Evolutionary conservation across 208 protist species (phyloP).

Genomic region (Entamoeba histolytica): DNA sequence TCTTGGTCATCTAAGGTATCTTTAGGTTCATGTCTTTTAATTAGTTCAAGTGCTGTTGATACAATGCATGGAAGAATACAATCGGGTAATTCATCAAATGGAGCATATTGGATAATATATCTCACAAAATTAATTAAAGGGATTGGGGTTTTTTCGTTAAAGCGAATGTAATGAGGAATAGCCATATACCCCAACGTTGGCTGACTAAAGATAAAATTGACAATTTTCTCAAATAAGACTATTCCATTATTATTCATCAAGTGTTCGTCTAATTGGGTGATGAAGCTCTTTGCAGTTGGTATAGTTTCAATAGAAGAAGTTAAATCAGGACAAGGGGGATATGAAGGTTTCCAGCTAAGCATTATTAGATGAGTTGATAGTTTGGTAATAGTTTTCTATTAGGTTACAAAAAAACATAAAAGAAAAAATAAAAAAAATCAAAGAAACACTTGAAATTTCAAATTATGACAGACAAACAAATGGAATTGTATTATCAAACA

Average conservation of each 20-base stretch:
- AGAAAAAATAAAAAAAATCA: too few relatives aligned
- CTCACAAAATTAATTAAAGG: background rate
- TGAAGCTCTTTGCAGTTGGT: background rate
- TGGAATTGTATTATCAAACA: too few relatives aligned
- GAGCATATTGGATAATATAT: background rate
- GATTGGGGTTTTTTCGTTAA: background rate
- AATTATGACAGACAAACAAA: too few relatives aligned
- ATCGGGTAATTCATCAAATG: background rate
- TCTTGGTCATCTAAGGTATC: background rate
- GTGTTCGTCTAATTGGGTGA: background rate
- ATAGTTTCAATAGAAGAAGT: background rate
- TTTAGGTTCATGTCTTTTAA: background rate
- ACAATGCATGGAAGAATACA: background rate
- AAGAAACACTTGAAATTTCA: too few relatives aligned
- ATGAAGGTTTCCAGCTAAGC: background rate
- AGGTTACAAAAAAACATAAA: too few relatives aligned
- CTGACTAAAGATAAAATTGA: background rate
- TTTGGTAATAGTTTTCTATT: too few relatives aligned
- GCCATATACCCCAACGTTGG: background rate
- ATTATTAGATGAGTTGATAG: background rate
- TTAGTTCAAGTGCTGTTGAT: background rate
- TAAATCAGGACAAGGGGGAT: background rate
- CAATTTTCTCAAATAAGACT: background rate
- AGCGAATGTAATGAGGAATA: background rate
- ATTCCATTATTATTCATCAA: background rate